Evolutionary conservation across 1,139 yeast species (phyloP).

Genomic region (Geotrichum citri-aurantii): DNA sequence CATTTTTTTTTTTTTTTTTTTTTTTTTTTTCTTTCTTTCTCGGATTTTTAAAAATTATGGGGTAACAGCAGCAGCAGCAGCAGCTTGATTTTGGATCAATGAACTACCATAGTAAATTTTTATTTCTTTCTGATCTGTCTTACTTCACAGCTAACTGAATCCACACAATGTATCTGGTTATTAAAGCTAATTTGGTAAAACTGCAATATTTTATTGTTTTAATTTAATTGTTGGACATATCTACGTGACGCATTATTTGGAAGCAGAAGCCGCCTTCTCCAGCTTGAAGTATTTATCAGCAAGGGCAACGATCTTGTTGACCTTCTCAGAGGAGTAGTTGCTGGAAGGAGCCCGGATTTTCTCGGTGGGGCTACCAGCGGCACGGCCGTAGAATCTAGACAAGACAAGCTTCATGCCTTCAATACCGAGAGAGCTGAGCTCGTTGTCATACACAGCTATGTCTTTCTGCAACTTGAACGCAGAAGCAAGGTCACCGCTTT

Average conservation of each 20-base stretch:
- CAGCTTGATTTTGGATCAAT: too few species aligned
- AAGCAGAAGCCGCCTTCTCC: not conserved
- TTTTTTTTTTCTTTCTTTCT: too few species aligned
- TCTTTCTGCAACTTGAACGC: conserved; percentile 5
- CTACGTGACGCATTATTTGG: not conserved
- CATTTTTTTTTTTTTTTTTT: too few species aligned
- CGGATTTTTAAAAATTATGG: too few species aligned
- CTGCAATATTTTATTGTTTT: too few species aligned
- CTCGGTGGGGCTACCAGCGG: not conserved
- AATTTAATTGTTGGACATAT: too few species aligned
- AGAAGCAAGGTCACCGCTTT: conserved; percentile 2
- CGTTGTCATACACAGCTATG: conserved; percentile 8
- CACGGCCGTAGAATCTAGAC: not conserved
- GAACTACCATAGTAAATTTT: too few species aligned
- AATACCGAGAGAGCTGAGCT: conserved; percentile 6
- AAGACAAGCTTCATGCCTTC: conserved; percentile 10
- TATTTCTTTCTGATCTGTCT: too few species aligned
- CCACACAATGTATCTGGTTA: too few species aligned
- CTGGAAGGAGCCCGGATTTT: not conserved
- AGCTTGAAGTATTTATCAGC: not conserved
- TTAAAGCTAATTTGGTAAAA: too few species aligned
- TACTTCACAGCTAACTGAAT: too few species aligned
- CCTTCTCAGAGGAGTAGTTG: not conserved
- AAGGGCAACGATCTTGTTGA: not conserved
- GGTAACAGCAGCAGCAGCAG: too few species aligned